Conservation (phyloP, 2,329 filamentous ascomycete genomes). For the Fusarium paranaense region DNA sequence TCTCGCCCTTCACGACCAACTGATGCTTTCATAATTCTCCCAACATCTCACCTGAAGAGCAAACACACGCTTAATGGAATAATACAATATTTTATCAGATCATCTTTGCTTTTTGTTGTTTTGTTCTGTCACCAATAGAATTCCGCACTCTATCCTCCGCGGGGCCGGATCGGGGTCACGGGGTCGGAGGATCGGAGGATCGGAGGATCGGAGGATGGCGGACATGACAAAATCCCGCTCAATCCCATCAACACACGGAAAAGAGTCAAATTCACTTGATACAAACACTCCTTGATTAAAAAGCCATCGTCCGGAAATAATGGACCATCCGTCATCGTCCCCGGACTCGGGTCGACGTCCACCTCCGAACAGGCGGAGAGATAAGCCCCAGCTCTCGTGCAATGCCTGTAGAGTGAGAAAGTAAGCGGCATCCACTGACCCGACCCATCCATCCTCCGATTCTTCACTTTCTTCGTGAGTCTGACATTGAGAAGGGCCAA, state of each 20-base stretch:
- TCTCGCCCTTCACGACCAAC: too few species aligned
- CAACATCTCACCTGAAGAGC: background rate
- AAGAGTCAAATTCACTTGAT: background rate
- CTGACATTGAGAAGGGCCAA: background rate
- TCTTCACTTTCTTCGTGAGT: background rate
- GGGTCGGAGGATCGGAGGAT: conserved; percentile 4
- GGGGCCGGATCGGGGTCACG: background rate
- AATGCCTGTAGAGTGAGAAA: conserved; percentile 7
- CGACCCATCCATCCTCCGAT: background rate
- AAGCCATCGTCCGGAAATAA: background rate
- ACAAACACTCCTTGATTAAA: background rate
- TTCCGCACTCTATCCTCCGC: background rate
- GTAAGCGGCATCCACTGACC: background rate
- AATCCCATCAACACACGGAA: background rate
- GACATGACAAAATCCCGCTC: background rate
- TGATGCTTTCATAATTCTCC: too few species aligned
- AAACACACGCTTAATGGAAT: background rate
- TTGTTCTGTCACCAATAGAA: background rate
- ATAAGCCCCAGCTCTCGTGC: conserved; percentile 12
- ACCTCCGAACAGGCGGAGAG: background rate
- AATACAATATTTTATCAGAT: background rate
- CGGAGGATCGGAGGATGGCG: conserved; percentile 18
- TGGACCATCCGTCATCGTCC: background rate
- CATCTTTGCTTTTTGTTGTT: background rate
- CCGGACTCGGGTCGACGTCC: background rate